Base-by-base conservation (phyloP, 495 filamentous ascomycete species). In the Neurospora tetrasperma region DNA sequence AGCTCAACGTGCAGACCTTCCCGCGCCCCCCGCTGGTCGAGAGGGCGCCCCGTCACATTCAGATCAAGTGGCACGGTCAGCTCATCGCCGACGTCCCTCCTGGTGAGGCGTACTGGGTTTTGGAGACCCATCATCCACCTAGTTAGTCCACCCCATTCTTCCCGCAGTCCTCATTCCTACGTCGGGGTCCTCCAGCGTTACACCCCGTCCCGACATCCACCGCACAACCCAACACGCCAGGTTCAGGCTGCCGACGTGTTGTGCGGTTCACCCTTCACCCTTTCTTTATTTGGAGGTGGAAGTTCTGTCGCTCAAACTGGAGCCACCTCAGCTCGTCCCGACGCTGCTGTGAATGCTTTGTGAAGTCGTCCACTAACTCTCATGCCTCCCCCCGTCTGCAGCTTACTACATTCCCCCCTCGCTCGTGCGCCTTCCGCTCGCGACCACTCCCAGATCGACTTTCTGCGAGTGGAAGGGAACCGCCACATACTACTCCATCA, bases 1-100 rank as follows among this genome's bases (percentile, higher is more conserved):
- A 85, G 76, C 80, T 86, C 46, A 88, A 88, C 75, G 86, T 86
- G 70, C 84, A 87, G 69, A 80, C 75, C 72, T 89, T 89, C 76
- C 87, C 88, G n/a, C 85, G 87, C n/a, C 87, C 87, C 5, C 87
- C 87, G 0, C 75, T 86, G 39, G 82, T 87, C 70, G 87, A 89
- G 73, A 80, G 79, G 73, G 85, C 81, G 31, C 73, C 82, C 18
- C 77, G 83, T 41, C 85, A 87, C 77, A 81, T 89, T 35, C 83
- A 83, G 73, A 81, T 89, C 71, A 86, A 84, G 76, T 88, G 84
- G 82, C 78, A 86, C 43, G 83, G 80, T 69, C 78, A 85, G 42
- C 79, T 83, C 72, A 85, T 89, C 71, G 87, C 86, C 12, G 86
- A 88, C 44, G 77, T 75, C 71, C 74, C 79, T n/a, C 87, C 87